These are phyloP conservation scores for Ascosphaera aggregata DNA, from an alignment of 2,329 filamentous ascomycete genomes.

Conservation along the genomic window DNA sequence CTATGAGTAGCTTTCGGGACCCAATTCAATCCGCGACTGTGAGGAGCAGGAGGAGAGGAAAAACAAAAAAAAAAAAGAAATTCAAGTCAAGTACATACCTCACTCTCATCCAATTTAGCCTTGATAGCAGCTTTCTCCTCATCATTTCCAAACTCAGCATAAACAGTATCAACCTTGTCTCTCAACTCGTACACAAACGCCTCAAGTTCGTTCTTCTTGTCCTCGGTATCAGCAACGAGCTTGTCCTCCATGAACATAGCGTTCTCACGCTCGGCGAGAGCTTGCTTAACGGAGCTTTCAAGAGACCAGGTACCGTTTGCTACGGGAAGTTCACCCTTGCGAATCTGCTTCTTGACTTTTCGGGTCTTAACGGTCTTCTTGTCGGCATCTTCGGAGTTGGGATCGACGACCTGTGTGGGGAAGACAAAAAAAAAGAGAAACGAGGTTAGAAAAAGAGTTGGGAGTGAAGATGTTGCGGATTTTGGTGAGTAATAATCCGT, in stretches of 20 bases:
- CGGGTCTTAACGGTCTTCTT: constrained; percentile 58
- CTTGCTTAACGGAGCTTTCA: constrained; percentile 41
- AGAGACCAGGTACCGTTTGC: constrained; percentile 61
- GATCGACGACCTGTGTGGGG: constrained; percentile 48
- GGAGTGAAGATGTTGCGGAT: constrained; percentile 5
- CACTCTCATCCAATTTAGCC: constrained; percentile 56
- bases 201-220: constrained; percentile 99
- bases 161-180: constrained; percentile 83
- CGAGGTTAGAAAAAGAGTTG: constrained; percentile 1
- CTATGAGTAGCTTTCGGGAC: too few relatives aligned
- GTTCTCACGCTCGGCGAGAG: constrained; percentile 59
- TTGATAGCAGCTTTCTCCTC: constrained; percentile 79
- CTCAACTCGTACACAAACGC: constrained; percentile 92
- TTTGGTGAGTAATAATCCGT: constrained; percentile 1
- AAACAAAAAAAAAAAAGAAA: too few relatives aligned
- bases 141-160: constrained; percentile 68
- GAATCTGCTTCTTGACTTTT: constrained; percentile 98
- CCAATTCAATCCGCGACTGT: background rate
- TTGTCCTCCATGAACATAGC: constrained; percentile 96
- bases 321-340: constrained; percentile 87
- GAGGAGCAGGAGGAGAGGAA: background rate
- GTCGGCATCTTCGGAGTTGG: constrained; percentile 30
- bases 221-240: constrained; percentile 89
- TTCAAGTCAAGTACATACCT: constrained; percentile 38
- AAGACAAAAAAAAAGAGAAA: too few relatives aligned